Percentiles rank a stretch among this genome's conserved stretches.
Conservation (phyloP, 805 yeast species). For the Candida michaelii region DNA sequence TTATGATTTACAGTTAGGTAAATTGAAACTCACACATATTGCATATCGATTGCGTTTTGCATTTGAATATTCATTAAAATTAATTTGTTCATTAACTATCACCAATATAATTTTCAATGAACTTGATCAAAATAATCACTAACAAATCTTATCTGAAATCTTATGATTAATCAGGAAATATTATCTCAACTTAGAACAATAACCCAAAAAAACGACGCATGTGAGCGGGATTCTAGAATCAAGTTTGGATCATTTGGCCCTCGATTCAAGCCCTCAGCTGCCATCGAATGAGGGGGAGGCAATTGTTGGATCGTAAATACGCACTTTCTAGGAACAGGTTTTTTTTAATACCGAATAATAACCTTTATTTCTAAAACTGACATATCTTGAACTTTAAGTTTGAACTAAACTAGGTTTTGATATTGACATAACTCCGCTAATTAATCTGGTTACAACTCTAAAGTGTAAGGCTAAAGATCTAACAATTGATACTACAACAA, state of each 20-base stretch:
- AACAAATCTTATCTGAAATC: not conserved
- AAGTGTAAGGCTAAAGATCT: too few relatives aligned
- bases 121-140: too few relatives aligned
- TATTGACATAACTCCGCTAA: not conserved
- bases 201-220: conserved; percentile 1
- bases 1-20: not conserved
- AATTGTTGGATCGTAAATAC: conserved; percentile 3
- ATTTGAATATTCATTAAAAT: not conserved
- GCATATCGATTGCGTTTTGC: not conserved
- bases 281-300: not conserved
- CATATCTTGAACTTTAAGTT: too few relatives aligned
- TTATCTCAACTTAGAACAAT: too few relatives aligned
- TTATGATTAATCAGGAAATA: not conserved
- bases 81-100: too few relatives aligned
- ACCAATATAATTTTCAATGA: too few relatives aligned
- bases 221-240: conserved; percentile 1
- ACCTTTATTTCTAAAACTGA: not conserved
- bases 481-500: too few relatives aligned
- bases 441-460: too few relatives aligned
- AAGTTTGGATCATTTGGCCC: too few relatives aligned
- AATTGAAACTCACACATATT: conserved; percentile 1
- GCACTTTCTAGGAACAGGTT: conserved; percentile 1
- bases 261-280: too few relatives aligned
- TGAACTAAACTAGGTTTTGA: not conserved
- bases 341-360: conserved; percentile 2